Evolutionary conservation across 208 protist genomes (phyloP).

Genomic region (Zelonia costaricensis): DNA sequence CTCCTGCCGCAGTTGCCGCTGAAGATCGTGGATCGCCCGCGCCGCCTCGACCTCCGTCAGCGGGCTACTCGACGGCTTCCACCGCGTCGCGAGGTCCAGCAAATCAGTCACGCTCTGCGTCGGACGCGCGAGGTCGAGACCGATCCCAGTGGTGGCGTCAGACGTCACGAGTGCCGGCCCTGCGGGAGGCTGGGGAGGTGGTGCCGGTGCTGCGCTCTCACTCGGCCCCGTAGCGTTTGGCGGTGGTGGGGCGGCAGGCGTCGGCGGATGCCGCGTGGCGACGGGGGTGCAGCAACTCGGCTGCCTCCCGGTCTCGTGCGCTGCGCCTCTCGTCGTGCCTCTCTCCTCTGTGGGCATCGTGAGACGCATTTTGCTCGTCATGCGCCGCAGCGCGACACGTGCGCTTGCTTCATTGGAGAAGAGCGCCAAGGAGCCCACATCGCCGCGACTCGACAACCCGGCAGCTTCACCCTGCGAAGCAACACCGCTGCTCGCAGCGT

Average conservation of each 20-base stretch:
- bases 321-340: too few relatives aligned
- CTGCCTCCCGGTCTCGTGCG: too few relatives aligned
- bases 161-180: too few relatives aligned
- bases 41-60: neutral
- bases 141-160: too few relatives aligned
- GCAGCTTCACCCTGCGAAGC: neutral
- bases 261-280: neutral
- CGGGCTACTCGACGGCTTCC: neutral
- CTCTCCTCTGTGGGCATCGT: too few relatives aligned
- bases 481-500: neutral
- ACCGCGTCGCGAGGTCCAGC: neutral
- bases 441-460: neutral
- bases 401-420: slow-evolving; percentile 55
- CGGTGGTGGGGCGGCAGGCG: too few relatives aligned
- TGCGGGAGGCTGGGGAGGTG: too few relatives aligned
- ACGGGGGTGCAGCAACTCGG: slow-evolving; percentile 3
- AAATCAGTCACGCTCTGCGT: neutral
- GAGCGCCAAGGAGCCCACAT: slow-evolving; percentile 7
- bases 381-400: slow-evolving; percentile 27
- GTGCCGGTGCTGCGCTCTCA: too few relatives aligned
- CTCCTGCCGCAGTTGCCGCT: slow-evolving; percentile 14
- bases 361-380: too few relatives aligned
- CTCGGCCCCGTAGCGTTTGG: too few relatives aligned
- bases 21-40: slow-evolving; percentile 4
- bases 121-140: neutral